phyloP scores from a whole-genome alignment of 331 rosid species.

The Quercus lobata region DNA sequence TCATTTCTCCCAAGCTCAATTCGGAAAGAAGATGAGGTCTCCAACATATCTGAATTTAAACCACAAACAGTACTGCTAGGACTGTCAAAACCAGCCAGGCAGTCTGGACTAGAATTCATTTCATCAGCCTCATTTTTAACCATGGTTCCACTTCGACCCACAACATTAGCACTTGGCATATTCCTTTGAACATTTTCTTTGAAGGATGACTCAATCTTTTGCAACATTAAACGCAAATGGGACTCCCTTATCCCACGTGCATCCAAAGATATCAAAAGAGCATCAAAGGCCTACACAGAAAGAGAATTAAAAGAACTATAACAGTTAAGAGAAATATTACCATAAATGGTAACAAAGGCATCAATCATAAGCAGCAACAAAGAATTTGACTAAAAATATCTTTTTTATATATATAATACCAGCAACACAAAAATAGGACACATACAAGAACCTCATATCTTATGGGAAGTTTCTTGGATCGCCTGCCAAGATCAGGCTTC shows the following conservation, averaged over 20 bases:
- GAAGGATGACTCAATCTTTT: slow-evolving; percentile 72
- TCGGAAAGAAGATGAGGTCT: slow-evolving; percentile 71
- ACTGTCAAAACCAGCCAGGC: slow-evolving; percentile 53
- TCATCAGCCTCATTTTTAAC: slow-evolving; percentile 59
- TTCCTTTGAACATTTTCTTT: slow-evolving; percentile 67
- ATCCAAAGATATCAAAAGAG: slow-evolving; percentile 74
- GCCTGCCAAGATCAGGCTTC: background rate
- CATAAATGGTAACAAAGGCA: background rate
- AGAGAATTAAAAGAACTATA: slow-evolving; percentile 14
- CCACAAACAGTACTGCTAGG: slow-evolving; percentile 67
- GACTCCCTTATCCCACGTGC: slow-evolving; percentile 92
- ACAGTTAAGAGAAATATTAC: background rate
- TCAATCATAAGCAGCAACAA: background rate
- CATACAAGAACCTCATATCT: background rate
- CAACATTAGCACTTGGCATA: slow-evolving; percentile 24
- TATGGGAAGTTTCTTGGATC: background rate
- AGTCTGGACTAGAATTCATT: slow-evolving; percentile 38
- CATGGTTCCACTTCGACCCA: slow-evolving; percentile 23
- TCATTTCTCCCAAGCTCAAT: slow-evolving; percentile 80
- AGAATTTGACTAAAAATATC: background rate
- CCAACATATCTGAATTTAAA: slow-evolving; percentile 50
- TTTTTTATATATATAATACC: background rate
- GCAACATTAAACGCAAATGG: slow-evolving; percentile 90
- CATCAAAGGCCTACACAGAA: slow-evolving; percentile 69
- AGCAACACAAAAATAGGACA: background rate